These are phyloP conservation scores for Cutaneotrichosporon dermatis DNA, from an alignment of 1,284 basidiomycete genomes.

Conservation along the genomic window DNA sequence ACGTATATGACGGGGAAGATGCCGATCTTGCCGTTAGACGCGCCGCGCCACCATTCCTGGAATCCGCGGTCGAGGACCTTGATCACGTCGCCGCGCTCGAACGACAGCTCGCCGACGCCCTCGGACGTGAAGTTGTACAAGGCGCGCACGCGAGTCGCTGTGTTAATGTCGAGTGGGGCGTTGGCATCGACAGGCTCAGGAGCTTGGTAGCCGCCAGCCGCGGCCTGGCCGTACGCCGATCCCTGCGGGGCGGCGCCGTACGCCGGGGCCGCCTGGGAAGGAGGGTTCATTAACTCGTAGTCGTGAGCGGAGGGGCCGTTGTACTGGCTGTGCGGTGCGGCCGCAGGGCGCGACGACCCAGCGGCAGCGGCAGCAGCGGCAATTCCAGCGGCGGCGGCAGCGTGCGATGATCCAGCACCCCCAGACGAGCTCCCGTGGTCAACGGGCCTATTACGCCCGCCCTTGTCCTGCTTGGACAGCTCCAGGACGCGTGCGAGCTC, in stretches of 20 bases:
- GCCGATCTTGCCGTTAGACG: conserved; percentile 83
- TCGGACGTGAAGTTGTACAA: conserved; percentile 85
- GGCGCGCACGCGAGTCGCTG: conserved; percentile 78
- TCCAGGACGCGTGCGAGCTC: conserved; percentile 85
- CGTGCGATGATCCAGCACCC: conserved; percentile 13
- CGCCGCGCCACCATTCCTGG: conserved; percentile 98
- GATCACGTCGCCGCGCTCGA: conserved; percentile 90
- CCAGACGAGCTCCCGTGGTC: not conserved
- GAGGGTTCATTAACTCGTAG: not conserved
- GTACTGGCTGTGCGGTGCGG: conserved; percentile 17
- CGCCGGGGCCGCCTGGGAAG: not conserved
- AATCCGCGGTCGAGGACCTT: conserved; percentile 93
- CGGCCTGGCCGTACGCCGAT: conserved; percentile 9
- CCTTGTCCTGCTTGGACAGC: conserved; percentile 81
- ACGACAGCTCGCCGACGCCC: conserved; percentile 85
- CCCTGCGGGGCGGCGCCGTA: not conserved
- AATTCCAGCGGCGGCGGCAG: not conserved
- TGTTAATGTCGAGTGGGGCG: conserved; percentile 44
- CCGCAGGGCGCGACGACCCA: conserved; percentile 18
- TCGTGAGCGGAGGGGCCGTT: conserved; percentile 2
- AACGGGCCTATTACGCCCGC: conserved; percentile 52
- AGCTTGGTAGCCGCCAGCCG: conserved; percentile 17
- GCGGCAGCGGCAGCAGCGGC: conserved; percentile 5
- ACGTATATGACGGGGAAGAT: conserved; percentile 99
- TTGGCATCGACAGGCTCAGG: conserved; percentile 21